Percentiles rank a stretch among this genome's conserved stretches.
phyloP scores from a whole-genome alignment of 2,329 filamentous ascomycete species.

The Alternaria sp. region DNA sequence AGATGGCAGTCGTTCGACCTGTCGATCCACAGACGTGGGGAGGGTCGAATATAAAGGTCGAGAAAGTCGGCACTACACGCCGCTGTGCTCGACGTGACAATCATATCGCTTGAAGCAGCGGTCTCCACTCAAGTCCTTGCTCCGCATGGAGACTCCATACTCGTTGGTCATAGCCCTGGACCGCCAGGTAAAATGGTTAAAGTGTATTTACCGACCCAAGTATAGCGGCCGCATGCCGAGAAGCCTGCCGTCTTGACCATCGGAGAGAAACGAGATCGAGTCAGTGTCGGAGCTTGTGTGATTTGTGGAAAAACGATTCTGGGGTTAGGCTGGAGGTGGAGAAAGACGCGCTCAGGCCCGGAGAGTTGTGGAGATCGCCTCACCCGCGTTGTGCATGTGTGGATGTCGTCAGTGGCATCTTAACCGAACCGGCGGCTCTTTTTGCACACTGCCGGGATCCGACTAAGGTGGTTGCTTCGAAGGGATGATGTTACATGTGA shows the following conservation, averaged over 20 bases:
- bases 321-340: slow-evolving; percentile 10
- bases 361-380: slow-evolving; percentile 17
- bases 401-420: slow-evolving; percentile 13
- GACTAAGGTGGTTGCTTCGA: slow-evolving; percentile 1
- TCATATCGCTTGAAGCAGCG: background rate
- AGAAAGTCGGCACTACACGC: background rate
- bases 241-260: slow-evolving; percentile 3
- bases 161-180: background rate
- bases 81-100: background rate
- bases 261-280: slow-evolving; percentile 9
- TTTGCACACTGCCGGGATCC: background rate
- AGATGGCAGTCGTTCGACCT: slow-evolving; percentile 8
- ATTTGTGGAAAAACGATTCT: slow-evolving; percentile 20
- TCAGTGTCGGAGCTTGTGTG: background rate
- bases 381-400: slow-evolving; percentile 16
- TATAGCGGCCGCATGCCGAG: slow-evolving; percentile 6
- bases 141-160: slow-evolving; percentile 8
- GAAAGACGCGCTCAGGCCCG: background rate
- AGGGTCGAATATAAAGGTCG: slow-evolving; percentile 15
- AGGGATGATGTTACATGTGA: slow-evolving; percentile 3
- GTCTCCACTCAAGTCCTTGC: slow-evolving; percentile 14
- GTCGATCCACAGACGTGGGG: slow-evolving; percentile 1
- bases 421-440: slow-evolving; percentile 4
- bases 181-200: slow-evolving; percentile 11
- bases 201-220: background rate